These are phyloP conservation scores for Rauvolfia tetraphylla DNA, from an alignment of 257 asterid species.

Conservation along the genomic window DNA sequence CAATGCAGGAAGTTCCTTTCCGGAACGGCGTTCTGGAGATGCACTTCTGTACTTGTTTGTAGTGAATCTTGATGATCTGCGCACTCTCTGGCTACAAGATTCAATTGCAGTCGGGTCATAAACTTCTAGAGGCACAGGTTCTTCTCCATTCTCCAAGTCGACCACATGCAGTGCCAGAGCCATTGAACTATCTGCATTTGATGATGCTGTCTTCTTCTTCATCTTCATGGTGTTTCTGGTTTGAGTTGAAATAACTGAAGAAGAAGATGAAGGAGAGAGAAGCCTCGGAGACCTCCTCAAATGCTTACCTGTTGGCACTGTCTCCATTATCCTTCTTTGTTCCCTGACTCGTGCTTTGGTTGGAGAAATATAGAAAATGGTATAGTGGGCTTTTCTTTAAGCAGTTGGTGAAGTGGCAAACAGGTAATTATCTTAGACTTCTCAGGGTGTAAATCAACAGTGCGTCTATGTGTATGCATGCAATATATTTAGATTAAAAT, in stretches of 20 bases:
- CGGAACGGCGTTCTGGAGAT: neutral
- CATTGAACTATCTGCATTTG: slow-evolving; percentile 29
- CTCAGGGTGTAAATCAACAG: neutral
- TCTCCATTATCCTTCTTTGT: neutral
- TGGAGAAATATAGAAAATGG: neutral
- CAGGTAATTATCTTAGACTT: neutral
- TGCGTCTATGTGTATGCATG: neutral
- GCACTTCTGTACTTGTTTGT: slow-evolving; percentile 26
- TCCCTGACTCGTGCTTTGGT: neutral
- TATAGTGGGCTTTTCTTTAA: neutral
- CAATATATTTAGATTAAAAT: too few relatives aligned
- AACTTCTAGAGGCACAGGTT: slow-evolving; percentile 27
- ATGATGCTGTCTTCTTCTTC: neutral
- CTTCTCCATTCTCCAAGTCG: slow-evolving; percentile 3
- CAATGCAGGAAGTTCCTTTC: slow-evolving; percentile 21
- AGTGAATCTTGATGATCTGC: slow-evolving; percentile 45
- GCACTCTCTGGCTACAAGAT: neutral
- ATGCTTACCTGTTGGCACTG: neutral
- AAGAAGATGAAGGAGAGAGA: neutral
- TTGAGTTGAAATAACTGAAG: slow-evolving; percentile 22
- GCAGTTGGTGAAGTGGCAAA: neutral
- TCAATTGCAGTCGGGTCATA: slow-evolving; percentile 8
- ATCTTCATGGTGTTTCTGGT: neutral
- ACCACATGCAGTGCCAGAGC: slow-evolving; percentile 40
- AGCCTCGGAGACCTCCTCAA: slow-evolving; percentile 31